These are phyloP conservation scores for Hymenotorrendiella dingleyae DNA, from an alignment of 2,329 filamentous ascomycete genomes.

Conservation along the genomic window DNA sequence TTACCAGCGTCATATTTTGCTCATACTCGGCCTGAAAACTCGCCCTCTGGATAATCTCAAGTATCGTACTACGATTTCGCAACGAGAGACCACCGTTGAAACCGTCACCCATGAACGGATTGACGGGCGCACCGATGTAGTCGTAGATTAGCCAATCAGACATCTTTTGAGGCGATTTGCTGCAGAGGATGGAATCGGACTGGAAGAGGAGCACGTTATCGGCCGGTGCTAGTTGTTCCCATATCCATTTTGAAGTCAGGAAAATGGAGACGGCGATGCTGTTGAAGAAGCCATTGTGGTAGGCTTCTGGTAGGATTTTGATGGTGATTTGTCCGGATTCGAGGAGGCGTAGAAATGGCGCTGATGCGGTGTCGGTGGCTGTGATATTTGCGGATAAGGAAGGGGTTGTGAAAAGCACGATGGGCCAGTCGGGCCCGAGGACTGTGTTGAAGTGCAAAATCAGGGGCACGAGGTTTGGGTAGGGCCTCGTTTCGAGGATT, in stretches of 20 bases:
- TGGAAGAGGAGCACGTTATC: constrained; percentile 30
- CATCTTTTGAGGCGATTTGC: constrained; percentile 18
- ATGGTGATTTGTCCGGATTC: constrained; percentile 29
- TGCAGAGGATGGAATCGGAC: constrained; percentile 28
- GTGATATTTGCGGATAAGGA: no score
- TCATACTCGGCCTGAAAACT: constrained; percentile 12
- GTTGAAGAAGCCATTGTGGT: constrained; percentile 29
- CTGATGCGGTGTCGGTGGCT: constrained; percentile 19
- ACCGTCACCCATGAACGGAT: constrained; percentile 8
- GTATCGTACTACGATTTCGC: constrained; percentile 29
- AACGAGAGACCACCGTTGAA: constrained; percentile 32
- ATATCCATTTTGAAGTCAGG: constrained; percentile 27
- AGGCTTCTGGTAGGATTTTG: constrained; percentile 31
- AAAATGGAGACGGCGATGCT: constrained; percentile 29
- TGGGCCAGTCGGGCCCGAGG: constrained; percentile 37
- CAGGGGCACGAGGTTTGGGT: constrained; percentile 29
- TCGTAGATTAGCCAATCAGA: constrained; percentile 30
- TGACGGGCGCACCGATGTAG: constrained; percentile 30
- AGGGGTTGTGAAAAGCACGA: constrained; percentile 35
- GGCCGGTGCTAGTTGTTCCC: constrained; percentile 29
- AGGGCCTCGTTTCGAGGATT: constrained; percentile 30
- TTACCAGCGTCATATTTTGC: constrained; percentile 14
- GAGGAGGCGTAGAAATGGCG: constrained; percentile 32
- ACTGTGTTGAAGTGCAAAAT: constrained; percentile 34
- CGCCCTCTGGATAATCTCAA: constrained; percentile 21